Base-by-base conservation (phyloP, 352 stramenopile genomes). In the Globisporangium cystogenes region DNA sequence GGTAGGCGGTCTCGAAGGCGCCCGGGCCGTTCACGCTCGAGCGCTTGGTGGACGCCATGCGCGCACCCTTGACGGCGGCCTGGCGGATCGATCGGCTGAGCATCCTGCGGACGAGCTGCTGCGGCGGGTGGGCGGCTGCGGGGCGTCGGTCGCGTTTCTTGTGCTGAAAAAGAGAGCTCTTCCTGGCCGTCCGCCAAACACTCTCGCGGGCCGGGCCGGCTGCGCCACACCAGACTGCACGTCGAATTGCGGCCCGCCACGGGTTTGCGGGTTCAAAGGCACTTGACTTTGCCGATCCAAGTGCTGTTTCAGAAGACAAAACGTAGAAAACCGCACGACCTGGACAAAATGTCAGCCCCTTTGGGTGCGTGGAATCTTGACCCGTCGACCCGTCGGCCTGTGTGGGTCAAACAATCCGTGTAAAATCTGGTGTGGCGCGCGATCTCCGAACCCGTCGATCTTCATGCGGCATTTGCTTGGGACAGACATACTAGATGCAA, bases 11-110 rank as follows among this genome's bases (percentile, higher is more conserved):
- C 54, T 92, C 70, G 27, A 91, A 42, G 23, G 64, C 55, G 41
- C 83, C 82, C 46, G 85, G 82, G 57, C 83, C 83, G 67, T 90
- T 90, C 33, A 91, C 55, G 27, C 81, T 91, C 39, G 83, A 90
- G 50, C 53, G 66, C 71, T 93, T 93, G 39, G 77, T 86, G 44
- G 70, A 74, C 45, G 59, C 67, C 67, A 75, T 72, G 53, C 77
- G 75, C 51, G 59, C 67, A 40, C 66, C 55, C 66, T 73, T 66
- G 51, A 67, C 24, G 47, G 69, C 62, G 21, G 59, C 65, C 55
- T 72, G 73, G 40, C 71, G 74, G 58, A 84, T 67, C 47, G 74
- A 67, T 65, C 80, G 80, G 52, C 67, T 71, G 36, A 83, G 59
- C 76, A 90, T 87, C n/a, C 27, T 51, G 27, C 11, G 10, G 21